Base-by-base conservation (phyloP, 2,329 filamentous ascomycete species). In the Apiospora aurea region DNA sequence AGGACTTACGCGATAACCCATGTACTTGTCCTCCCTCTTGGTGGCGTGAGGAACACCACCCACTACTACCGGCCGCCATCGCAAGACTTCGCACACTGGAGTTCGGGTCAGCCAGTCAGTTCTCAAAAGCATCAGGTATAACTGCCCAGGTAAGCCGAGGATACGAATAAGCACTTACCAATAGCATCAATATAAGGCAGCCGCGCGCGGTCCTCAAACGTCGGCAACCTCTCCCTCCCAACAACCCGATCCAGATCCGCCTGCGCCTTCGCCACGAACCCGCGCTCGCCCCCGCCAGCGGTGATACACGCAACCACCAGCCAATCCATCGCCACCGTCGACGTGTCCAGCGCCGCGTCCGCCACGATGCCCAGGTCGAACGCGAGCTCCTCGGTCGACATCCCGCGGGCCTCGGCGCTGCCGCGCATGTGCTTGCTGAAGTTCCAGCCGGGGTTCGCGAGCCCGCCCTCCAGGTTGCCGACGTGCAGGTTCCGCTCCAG, bases 151-250 rank as follows among this genome's bases (percentile, higher is more conserved):
- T n/a, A n/a, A n/a, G n/a, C n/a, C n/a, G n/a, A n/a, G n/a, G n/a
- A n/a, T n/a, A n/a, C n/a, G n/a, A n/a, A n/a, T n/a, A n/a, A n/a
- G n/a, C n/a, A n/a, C n/a, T n/a, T n/a, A 64, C 57, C 57, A 11
- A 84, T 78, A 43, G 82, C 83, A 41, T 81, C 78, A 11, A 87
- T 80, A 73, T 86, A 87, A 0, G 82, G 81, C 26, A 87, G 74
- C 18, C 79, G 77, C 2, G 77, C 71, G 26, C 80, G 78, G 71
- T 87, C 85, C 0, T 80, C 75, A 73, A 82, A 84, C 0, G 73
- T 76, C 0, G 85, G 84, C 44, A 83, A 67, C 2, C 85, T 77
- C 34, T 81, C 78, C 0, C 77, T 68, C 0, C 85, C 84, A 21
- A 87, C 79, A 4, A 85, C 80, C 0, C 76, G 72, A 70, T 87